phyloP scores from a whole-genome alignment of 176 grass and related monocot genomes.

The Miscanthus lutarioriparius region DNA sequence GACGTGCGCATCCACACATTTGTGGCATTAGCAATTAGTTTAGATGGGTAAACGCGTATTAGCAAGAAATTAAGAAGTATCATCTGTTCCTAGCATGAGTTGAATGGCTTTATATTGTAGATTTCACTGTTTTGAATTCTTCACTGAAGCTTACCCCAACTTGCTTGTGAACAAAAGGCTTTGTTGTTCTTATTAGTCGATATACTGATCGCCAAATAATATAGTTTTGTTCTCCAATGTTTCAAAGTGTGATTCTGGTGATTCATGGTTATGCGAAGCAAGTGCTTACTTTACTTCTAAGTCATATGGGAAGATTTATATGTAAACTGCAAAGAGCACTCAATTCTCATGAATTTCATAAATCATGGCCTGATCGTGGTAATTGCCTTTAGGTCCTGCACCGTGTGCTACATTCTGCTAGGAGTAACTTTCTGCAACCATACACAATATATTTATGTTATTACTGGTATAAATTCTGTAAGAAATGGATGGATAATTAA shows the following conservation, averaged over 20 bases:
- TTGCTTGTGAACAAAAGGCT: background rate
- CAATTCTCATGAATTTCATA: background rate
- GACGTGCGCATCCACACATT: background rate
- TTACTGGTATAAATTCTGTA: background rate
- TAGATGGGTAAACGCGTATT: background rate
- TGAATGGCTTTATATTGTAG: background rate
- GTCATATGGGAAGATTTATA: background rate
- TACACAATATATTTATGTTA: background rate
- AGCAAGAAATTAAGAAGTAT: background rate
- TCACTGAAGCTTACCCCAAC: background rate
- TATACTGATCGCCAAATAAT: background rate
- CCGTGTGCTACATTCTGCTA: background rate
- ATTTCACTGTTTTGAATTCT: background rate
- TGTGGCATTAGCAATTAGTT: background rate
- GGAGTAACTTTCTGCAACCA: background rate
- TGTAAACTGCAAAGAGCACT: background rate
- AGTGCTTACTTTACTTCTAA: background rate
- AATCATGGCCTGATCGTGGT: background rate
- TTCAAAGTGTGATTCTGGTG: background rate
- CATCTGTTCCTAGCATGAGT: background rate
- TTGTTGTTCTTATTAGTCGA: background rate
- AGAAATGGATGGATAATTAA: background rate
- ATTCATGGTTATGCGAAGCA: background rate
- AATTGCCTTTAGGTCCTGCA: background rate
- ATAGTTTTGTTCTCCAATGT: background rate